Percentiles rank a stretch among this genome's conserved stretches.
Evolutionary conservation across 345 rosid species (phyloP).

Genomic region (Hevea brasiliensis): DNA sequence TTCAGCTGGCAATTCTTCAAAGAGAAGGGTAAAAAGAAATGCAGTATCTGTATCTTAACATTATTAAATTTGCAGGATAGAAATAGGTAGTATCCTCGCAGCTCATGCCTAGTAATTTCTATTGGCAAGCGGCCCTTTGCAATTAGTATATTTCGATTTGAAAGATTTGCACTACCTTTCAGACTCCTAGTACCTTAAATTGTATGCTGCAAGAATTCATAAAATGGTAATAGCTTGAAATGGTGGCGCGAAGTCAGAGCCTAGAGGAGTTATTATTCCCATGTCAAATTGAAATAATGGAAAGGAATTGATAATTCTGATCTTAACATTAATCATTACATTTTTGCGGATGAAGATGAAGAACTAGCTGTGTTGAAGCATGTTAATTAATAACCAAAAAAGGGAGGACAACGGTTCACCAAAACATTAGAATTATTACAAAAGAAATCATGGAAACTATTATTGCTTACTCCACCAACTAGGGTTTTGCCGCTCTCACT

Average conservation of each 20-base stretch:
- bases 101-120: neutral
- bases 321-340: no score
- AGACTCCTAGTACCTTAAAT: neutral
- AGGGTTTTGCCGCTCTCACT: neutral
- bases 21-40: no score
- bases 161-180: no score
- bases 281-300: no score
- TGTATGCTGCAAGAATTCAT: no score
- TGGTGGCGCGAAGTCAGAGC: no score
- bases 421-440: neutral
- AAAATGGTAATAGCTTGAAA: no score
- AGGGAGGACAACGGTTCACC: neutral
- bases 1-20: neutral
- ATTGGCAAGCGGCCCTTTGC: neutral
- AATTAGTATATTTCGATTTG: neutral
- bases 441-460: neutral
- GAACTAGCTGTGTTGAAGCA: no score
- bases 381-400: neutral
- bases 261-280: no score
- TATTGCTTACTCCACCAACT: neutral
- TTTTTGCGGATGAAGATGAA: no score
- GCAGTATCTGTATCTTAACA: no score
- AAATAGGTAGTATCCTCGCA: neutral
- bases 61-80: neutral
- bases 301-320: no score